These are phyloP conservation scores for Candida broadrunensis DNA, from an alignment of 805 yeast species.

Conservation along the genomic window DNA sequence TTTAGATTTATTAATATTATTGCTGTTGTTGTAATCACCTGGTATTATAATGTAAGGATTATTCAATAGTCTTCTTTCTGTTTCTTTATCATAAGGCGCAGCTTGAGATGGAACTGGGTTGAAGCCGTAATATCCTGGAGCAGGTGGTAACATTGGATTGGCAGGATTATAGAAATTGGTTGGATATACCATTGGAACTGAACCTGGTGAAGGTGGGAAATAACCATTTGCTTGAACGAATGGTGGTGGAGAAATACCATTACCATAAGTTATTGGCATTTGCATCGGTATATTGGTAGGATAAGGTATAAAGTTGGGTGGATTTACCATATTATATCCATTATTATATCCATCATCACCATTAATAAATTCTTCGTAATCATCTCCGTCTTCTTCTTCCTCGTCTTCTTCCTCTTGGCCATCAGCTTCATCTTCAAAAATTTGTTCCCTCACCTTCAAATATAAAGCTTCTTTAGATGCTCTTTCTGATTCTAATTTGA, in stretches of 20 bases:
- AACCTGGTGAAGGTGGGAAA: background rate
- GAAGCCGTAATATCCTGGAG: background rate
- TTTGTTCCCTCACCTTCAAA: slow-evolving; percentile 35
- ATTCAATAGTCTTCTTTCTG: slow-evolving; percentile 22
- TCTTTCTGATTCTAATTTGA: slow-evolving; percentile 26
- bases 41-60: slow-evolving; percentile 28
- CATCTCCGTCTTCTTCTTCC: slow-evolving; percentile 8
- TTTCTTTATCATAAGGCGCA: slow-evolving; percentile 21
- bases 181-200: background rate
- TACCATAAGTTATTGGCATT: slow-evolving; percentile 2
- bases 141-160: background rate
- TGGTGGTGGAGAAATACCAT: background rate
- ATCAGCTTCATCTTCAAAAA: slow-evolving; percentile 21
- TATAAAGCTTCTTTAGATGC: slow-evolving; percentile 35
- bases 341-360: slow-evolving; percentile 3
- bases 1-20: slow-evolving; percentile 5
- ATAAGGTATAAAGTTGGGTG: background rate
- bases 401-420: slow-evolving; percentile 13
- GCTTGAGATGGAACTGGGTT: background rate
- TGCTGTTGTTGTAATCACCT: slow-evolving; percentile 8
- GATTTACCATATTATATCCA: background rate
- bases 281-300: slow-evolving; percentile 3
- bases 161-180: background rate
- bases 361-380: slow-evolving; percentile 4
- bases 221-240: background rate